Base-by-base conservation (phyloP, 2,329 filamentous ascomycete species). In the Aspergillus sp. region DNA sequence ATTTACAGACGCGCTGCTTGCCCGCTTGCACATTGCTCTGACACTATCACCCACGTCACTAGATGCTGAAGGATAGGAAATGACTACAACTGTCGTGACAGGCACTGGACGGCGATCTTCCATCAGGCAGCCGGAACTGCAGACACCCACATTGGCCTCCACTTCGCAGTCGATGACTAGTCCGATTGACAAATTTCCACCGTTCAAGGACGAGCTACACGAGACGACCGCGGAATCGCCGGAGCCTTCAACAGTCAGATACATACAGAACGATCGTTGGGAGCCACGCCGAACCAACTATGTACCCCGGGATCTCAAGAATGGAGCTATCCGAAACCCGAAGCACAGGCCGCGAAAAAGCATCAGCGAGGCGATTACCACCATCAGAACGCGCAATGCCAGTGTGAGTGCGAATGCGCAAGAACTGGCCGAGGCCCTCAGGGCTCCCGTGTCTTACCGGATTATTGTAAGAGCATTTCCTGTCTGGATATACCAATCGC, bases 391-490 rank as follows among this genome's bases (percentile, higher is more conserved):
- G 34, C 82, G 91, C 64, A 89, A 87, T 64, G 89, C 84, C 47
- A 97, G 92, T 71, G 87, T 97, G 64, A 92, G 87, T 75, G 89
- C 93, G 69, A 96, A 96, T 74, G 92, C 91, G 50, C 90, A 95
- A 55, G 93, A 97, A 73, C 85, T 99, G 64, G 92, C 91, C 42
- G 90, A 94, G 71, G 91, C 92, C 48, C 81, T 99, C 55, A 89
- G 88, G 67, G 93, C 92, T 36, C 94, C 94, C 4, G 81, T 99
- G 29, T 97, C 93, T 13, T 87, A 89, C 56, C 91, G 81, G 73
- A 84, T 97, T 58, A 85, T 96, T 72, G 93, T 97, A 88, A 66
- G 80, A 67, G 51, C 41, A 52, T 47, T 25, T 20, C n/a, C 6
- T 44, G 13, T 38, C 11, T 45, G 40, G 40, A 19, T 46, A 29